These are phyloP conservation scores for Atkinsonella hypoxylon DNA, from an alignment of 2,329 filamentous ascomycete species.

Conservation along the genomic window DNA sequence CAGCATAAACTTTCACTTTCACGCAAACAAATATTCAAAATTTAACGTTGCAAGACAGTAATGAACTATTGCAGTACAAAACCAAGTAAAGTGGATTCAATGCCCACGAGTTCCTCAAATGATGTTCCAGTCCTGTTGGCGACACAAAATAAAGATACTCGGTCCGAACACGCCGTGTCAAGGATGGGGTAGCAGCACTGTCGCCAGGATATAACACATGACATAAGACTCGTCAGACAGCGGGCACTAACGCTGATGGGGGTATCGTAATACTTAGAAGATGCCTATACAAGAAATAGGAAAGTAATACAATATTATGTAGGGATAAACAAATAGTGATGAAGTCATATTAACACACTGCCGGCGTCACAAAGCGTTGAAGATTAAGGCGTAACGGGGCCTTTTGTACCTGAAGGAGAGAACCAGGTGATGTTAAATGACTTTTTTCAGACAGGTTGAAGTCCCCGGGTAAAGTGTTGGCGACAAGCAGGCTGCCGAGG, in stretches of 20 bases:
- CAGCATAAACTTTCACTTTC: too few relatives aligned
- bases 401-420: background rate
- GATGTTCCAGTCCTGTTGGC: constrained; percentile 43
- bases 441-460: constrained; percentile 5
- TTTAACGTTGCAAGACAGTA: too few relatives aligned
- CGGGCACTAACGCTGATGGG: constrained; percentile 33
- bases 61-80: background rate
- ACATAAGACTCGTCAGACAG: constrained; percentile 28
- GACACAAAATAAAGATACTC: constrained; percentile 19
- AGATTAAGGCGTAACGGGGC: too few relatives aligned
- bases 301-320: constrained; percentile 4
- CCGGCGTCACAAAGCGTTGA: too few relatives aligned
- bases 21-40: too few relatives aligned
- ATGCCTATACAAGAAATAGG: constrained; percentile 12
- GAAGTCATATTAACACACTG: too few relatives aligned
- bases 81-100: constrained; percentile 6
- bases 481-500: constrained; percentile 5
- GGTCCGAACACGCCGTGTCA: constrained; percentile 41
- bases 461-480: background rate
- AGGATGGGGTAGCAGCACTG: constrained; percentile 45
- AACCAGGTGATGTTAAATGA: background rate
- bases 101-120: constrained; percentile 38
- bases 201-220: constrained; percentile 32
- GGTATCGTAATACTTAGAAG: constrained; percentile 27
- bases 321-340: background rate